Base-by-base conservation (phyloP, 352 stramenopile genomes). In the Pythium aquatile region DNA sequence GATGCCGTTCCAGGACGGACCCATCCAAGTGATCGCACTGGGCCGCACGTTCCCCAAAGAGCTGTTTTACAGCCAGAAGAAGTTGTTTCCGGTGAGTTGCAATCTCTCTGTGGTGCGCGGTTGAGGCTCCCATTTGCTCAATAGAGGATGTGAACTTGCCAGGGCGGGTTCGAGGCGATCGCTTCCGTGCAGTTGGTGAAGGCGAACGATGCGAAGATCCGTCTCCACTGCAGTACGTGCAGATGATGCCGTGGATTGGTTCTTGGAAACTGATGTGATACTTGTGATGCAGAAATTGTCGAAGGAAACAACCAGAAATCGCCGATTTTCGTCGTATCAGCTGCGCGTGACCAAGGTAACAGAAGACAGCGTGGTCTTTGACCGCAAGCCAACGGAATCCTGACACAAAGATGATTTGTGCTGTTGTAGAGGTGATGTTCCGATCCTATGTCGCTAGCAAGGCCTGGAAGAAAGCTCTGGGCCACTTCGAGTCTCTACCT, bases 381-480 rank as follows among this genome's bases (percentile, higher is more conserved):
- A 5, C 16, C 35, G 35, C 35, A 16, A 42, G 4, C 2, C 9
- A n/a, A 3, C 5, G 3, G 11, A 16, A 29, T 5, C 29, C 39
- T 56, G 33, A 47, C 28, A 17, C 17, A 26, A 33, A 17, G 54
- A n/a, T 53, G 16, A 39, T 29, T 13, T 30, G 14, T 20, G 6
- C 57, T 49, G 11, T 30, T 57, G 51, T 69, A 74, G 84, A 90
- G 20, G 77, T 91, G n/a, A 74, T 86, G 3, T 94, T 94, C 61
- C 80, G 83, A 29, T 92, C 82, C 30, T 91, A 91, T 37, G 79
- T 90, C 30, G 72, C 83, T 20, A 87, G 65, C 56, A 93, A 91
- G 72, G 86, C 86, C 11, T 94, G 86, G 86, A 92, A 89, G 35
- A 92, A 93, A 61, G 84, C 86, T 39, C 58, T 94, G 2, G 62